Evolutionary conservation across 345 rosid species (phyloP).

Genomic region (Gossypium ekmanianum): DNA sequence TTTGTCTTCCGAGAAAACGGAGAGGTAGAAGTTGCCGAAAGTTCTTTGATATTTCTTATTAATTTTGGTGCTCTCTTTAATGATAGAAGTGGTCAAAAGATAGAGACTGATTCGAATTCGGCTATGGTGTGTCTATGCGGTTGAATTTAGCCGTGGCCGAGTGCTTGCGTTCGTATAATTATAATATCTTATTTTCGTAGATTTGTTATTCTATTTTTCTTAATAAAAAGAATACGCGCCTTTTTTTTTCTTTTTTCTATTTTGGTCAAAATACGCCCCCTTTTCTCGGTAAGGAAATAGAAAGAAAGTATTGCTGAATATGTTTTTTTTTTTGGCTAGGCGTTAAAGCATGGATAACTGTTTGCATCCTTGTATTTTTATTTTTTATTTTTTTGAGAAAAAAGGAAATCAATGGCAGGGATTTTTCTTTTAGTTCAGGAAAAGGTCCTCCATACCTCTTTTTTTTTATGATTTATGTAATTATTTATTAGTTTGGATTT

Average conservation of each 20-base stretch:
- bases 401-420: background rate
- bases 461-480: background rate
- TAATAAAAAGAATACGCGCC: background rate
- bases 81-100: background rate
- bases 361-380: background rate
- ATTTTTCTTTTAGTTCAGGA: background rate
- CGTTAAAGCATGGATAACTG: no score
- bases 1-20: background rate
- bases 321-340: background rate
- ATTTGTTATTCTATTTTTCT: background rate
- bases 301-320: background rate
- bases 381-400: background rate
- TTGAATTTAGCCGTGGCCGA: slow-evolving; percentile 10
- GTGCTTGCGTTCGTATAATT: background rate
- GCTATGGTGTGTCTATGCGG: background rate
- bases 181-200: background rate
- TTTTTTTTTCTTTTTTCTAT: background rate
- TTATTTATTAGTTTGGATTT: background rate
- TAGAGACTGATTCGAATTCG: background rate
- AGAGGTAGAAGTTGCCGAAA: background rate
- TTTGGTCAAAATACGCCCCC: background rate
- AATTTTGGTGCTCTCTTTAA: background rate
- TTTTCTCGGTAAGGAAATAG: background rate
- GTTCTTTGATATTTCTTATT: background rate
- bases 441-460: background rate